These are phyloP conservation scores for Neurospora crassa DNA, from an alignment of 2,329 filamentous ascomycete species.

Conservation along the genomic window DNA sequence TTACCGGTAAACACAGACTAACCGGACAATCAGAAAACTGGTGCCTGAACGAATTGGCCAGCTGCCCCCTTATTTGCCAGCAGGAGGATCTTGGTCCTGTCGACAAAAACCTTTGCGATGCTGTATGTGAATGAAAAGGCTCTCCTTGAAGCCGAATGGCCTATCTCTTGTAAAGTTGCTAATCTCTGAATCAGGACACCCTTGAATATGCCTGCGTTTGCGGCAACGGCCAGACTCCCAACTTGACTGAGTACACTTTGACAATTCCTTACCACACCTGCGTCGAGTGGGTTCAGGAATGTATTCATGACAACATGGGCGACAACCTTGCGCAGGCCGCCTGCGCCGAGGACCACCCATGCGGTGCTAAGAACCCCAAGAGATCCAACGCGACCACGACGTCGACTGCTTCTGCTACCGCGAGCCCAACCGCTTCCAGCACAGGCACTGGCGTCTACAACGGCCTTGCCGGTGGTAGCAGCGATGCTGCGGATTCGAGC, in stretches of 20 bases:
- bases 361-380: slow-evolving; percentile 58
- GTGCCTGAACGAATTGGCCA: slow-evolving; percentile 53
- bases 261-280: slow-evolving; percentile 73
- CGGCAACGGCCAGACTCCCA: slow-evolving; percentile 54
- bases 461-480: slow-evolving; percentile 17
- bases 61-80: slow-evolving; percentile 65
- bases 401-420: slow-evolving; percentile 31
- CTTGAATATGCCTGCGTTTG: slow-evolving; percentile 68
- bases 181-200: slow-evolving; percentile 30
- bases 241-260: slow-evolving; percentile 66
- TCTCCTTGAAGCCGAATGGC: background rate
- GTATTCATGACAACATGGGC: slow-evolving; percentile 32
- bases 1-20: background rate
- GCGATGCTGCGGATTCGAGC: background rate
- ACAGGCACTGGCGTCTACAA: slow-evolving; percentile 29
- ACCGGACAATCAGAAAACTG: slow-evolving; percentile 39
- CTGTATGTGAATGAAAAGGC: slow-evolving; percentile 34
- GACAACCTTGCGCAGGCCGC: background rate
- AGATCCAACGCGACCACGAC: slow-evolving; percentile 44
- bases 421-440: slow-evolving; percentile 26
- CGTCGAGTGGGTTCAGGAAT: slow-evolving; percentile 61
- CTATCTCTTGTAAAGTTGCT: background rate
- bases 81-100: slow-evolving; percentile 45
- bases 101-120: slow-evolving; percentile 55
- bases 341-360: slow-evolving; percentile 49